Evolutionary conservation across 768 basidiomycete species (phyloP).

Genomic region (Serendipita indica): DNA sequence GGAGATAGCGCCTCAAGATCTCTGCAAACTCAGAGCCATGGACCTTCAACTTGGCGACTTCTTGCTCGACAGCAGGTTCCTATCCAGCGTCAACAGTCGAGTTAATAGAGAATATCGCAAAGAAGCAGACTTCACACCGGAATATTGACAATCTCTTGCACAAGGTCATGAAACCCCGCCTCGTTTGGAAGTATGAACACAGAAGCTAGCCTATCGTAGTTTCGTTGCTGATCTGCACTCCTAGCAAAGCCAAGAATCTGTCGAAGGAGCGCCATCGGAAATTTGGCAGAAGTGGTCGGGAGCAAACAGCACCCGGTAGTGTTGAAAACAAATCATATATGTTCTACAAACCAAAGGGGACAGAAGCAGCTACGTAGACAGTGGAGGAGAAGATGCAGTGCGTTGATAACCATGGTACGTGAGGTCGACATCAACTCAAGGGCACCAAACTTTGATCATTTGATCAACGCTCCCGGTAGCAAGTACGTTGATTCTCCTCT

Average conservation of each 20-base stretch:
- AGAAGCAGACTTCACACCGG: not conserved
- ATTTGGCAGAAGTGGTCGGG: not conserved
- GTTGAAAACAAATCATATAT: not conserved
- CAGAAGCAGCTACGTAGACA: not conserved
- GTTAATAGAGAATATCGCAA: not conserved
- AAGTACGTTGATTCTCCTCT: constrained; percentile 30
- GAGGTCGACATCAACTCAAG: constrained; percentile 4
- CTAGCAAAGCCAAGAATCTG: not conserved
- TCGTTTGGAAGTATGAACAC: constrained; percentile 1
- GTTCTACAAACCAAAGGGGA: not conserved
- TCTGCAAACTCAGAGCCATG: not conserved
- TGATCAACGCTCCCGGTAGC: constrained; percentile 35
- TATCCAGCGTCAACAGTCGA: no score
- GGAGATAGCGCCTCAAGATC: not conserved
- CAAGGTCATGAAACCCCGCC: not conserved
- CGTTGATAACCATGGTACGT: not conserved
- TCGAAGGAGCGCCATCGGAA: not conserved
- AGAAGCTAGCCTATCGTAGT: not conserved
- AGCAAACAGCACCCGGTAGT: not conserved
- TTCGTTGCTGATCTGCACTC: not conserved
- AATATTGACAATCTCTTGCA: not conserved
- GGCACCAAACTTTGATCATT: constrained; percentile 24
- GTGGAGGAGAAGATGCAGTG: not conserved
- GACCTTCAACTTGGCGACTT: not conserved
- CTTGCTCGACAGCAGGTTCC: not conserved